Percentiles rank a stretch among this genome's conserved stretches.
phyloP scores from a whole-genome alignment of 2,329 filamentous ascomycete genomes.

The Hyphodiscus sp. region DNA sequence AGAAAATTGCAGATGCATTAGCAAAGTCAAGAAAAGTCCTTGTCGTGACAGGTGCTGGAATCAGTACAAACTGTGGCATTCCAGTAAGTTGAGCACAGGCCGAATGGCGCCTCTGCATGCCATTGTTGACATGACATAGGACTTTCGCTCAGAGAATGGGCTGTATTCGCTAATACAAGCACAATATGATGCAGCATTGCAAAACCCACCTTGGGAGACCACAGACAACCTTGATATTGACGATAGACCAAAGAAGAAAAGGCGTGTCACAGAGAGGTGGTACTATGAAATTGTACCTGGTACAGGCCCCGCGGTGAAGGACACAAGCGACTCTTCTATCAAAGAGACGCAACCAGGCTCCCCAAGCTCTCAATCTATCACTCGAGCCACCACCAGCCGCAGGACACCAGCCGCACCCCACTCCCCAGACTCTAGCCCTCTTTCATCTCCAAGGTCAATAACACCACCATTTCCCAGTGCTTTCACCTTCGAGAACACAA shows the following conservation, averaged over 20 bases:
- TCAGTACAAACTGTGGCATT: constrained; percentile 71
- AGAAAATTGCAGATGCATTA: constrained; percentile 57
- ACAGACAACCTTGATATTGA: constrained; percentile 29
- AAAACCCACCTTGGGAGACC: constrained; percentile 31
- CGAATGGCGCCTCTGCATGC: not conserved
- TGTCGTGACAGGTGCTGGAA: constrained; percentile 65
- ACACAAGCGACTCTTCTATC: constrained; percentile 17
- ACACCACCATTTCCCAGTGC: not conserved
- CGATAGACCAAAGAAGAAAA: constrained; percentile 28
- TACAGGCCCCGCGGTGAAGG: constrained; percentile 23
- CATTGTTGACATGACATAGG: constrained; percentile 37
- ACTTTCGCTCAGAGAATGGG: constrained; percentile 67
- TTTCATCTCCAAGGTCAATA: not conserved
- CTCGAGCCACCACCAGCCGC: not conserved
- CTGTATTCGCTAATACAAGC: constrained; percentile 67
- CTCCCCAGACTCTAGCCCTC: not conserved
- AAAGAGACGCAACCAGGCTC: constrained; percentile 1
- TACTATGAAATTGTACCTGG: constrained; percentile 27
- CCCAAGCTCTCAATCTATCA: not conserved
- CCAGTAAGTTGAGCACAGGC: constrained; percentile 44
- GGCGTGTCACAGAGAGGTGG: constrained; percentile 22
- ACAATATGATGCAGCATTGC: constrained; percentile 50
- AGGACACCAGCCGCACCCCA: not conserved
- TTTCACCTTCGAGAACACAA: not conserved
- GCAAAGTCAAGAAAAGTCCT: constrained; percentile 63